phyloP scores from a whole-genome alignment of 768 basidiomycete species.

The Lactarius sanguifluus region DNA sequence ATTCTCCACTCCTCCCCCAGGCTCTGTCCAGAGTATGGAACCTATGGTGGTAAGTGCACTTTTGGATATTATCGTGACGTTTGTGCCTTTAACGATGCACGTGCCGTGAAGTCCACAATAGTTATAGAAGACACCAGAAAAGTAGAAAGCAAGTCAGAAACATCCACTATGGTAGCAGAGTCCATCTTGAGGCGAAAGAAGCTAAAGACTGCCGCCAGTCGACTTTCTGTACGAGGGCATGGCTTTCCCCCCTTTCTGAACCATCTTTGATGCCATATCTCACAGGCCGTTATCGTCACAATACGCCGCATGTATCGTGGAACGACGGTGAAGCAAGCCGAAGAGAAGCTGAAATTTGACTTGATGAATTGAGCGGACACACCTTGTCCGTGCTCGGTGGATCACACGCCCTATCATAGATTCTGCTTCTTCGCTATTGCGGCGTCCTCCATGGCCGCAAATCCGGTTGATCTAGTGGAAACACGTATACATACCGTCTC shows the following conservation, averaged over 20 bases:
- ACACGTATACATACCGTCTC: conserved; percentile 4
- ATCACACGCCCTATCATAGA: background rate
- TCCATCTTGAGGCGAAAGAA: conserved; percentile 20
- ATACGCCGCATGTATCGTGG: conserved; percentile 20
- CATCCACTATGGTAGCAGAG: conserved; percentile 16
- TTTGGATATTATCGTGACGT: background rate
- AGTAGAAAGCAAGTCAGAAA: conserved; percentile 11
- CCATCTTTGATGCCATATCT: conserved; percentile 2
- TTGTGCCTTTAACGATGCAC: background rate
- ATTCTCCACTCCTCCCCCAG: background rate
- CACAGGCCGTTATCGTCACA: conserved; percentile 20
- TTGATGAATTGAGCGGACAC: conserved; percentile 18
- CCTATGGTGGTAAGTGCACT: conserved; percentile 2
- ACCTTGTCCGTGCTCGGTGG: conserved; percentile 5
- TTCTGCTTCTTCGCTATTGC: background rate
- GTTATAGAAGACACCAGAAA: conserved; percentile 11
- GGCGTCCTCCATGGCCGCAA: background rate
- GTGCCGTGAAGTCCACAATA: conserved; percentile 5
- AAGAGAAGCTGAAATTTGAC: conserved; percentile 23
- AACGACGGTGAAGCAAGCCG: conserved; percentile 20
- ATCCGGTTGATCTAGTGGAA: conserved; percentile 1
- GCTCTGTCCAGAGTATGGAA: background rate
- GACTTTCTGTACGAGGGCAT: conserved; percentile 14
- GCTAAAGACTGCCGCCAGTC: conserved; percentile 18
- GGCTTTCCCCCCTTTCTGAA: background rate